These are phyloP conservation scores for Herpetomonas tarakana DNA, from an alignment of 208 protist species.

Conservation along the genomic window DNA sequence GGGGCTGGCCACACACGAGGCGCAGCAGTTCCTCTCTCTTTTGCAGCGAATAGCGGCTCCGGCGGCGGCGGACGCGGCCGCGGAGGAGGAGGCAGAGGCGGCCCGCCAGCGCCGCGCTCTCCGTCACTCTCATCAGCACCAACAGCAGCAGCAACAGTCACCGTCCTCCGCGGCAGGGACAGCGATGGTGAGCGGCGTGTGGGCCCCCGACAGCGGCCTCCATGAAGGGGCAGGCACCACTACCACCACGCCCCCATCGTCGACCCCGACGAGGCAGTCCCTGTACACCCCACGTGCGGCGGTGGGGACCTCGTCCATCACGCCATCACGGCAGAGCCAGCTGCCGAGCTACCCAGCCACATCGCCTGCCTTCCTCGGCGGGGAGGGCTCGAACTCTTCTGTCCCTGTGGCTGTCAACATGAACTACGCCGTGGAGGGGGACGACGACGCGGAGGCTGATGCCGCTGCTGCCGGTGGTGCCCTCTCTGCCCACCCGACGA, in stretches of 20 bases:
- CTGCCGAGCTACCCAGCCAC: too few relatives aligned
- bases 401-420: neutral
- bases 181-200: too few relatives aligned
- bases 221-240: too few relatives aligned
- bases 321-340: too few relatives aligned
- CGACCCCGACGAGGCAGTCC: neutral
- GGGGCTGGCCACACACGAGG: slow-evolving; percentile 58
- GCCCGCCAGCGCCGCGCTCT: slow-evolving; percentile 7
- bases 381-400: neutral
- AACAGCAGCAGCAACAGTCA: neutral
- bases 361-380: too few relatives aligned
- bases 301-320: too few relatives aligned
- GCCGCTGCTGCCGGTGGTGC: too few relatives aligned
- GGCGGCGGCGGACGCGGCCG: slow-evolving; percentile 23
- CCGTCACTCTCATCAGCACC: neutral
- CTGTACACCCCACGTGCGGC: neutral
- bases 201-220: slow-evolving; percentile 16
- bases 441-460: neutral
- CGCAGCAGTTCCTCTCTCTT: slow-evolving; percentile 46
- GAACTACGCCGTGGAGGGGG: neutral
- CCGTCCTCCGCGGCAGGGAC: neutral
- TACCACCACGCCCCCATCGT: neutral
- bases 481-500: neutral
- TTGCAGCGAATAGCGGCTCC: slow-evolving; percentile 37
- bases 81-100: slow-evolving; percentile 14